phyloP scores from a whole-genome alignment of 2,329 filamentous ascomycete genomes.

The Penicillium sp. region DNA sequence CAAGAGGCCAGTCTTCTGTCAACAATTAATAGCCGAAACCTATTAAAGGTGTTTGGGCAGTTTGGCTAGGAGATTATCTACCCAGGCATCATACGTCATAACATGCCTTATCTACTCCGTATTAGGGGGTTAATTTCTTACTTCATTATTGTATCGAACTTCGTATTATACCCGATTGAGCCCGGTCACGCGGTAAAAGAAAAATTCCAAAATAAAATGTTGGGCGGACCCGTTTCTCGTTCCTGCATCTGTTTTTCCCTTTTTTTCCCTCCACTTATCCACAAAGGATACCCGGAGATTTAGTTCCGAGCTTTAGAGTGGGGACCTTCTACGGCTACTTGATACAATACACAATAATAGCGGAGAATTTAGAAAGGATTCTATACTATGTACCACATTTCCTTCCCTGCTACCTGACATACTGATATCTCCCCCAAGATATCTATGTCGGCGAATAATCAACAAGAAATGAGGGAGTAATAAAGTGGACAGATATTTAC shows the following conservation, averaged over 20 bases:
- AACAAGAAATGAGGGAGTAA: too few species aligned
- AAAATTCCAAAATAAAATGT: constrained; percentile 14
- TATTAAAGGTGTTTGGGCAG: neutral
- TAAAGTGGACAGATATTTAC: too few species aligned
- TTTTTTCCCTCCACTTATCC: constrained; percentile 26
- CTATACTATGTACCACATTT: too few species aligned
- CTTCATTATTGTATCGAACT: neutral
- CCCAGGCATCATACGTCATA: neutral
- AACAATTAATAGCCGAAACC: neutral
- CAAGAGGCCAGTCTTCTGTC: neutral
- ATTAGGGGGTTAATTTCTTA: neutral
- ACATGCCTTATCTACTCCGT: neutral
- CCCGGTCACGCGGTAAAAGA: constrained; percentile 18
- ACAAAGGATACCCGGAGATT: constrained; percentile 29
- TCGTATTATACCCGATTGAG: constrained; percentile 16
- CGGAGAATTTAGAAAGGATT: neutral
- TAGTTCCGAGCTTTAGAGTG: constrained; percentile 28
- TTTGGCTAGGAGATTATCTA: neutral
- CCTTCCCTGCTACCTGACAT: too few species aligned
- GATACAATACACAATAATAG: constrained; percentile 6
- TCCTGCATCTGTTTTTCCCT: constrained; percentile 28
- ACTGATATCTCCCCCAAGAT: too few species aligned
- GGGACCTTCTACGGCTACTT: constrained; percentile 10
- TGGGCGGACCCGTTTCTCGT: constrained; percentile 30
- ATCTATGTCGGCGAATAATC: too few species aligned